A percentile compares a stretch with the other conserved stretches of the same genome.
These are phyloP conservation scores for Casaregolazyma suthepensis DNA, from an alignment of 1,139 yeast genomes.

Conservation along the genomic window DNA sequence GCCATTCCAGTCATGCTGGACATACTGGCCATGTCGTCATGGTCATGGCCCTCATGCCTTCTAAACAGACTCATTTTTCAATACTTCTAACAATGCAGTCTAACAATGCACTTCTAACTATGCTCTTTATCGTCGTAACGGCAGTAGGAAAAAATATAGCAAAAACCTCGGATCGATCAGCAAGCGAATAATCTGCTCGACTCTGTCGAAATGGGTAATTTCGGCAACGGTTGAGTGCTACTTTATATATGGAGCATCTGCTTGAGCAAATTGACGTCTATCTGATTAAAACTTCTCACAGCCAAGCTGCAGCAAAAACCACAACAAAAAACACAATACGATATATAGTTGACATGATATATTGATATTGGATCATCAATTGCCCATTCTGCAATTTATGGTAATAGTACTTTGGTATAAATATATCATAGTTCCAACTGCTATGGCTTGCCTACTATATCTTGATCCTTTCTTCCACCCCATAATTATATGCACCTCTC, in stretches of 20 bases:
- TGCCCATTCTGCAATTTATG: background rate
- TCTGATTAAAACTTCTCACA: background rate
- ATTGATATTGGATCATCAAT: background rate
- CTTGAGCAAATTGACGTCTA: background rate
- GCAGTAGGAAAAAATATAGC: background rate
- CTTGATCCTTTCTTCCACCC: background rate
- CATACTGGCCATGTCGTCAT: conserved; percentile 7
- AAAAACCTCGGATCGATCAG: background rate
- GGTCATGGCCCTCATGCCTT: conserved; percentile 4
- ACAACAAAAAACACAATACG: background rate
- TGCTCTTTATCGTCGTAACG: background rate
- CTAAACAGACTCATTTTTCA: background rate
- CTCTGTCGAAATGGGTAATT: background rate
- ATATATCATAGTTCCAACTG: no score
- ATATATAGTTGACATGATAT: background rate
- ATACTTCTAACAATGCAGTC: background rate
- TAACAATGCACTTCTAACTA: background rate
- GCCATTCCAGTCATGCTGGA: conserved; percentile 10
- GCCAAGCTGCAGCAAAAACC: background rate
- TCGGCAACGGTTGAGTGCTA: background rate
- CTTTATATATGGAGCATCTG: background rate
- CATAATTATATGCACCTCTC: background rate
- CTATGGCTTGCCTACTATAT: no score
- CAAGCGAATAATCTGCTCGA: background rate
- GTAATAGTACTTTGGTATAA: background rate